Evolutionary conservation across 306 rosid species (phyloP), one percentile per base, ranked within the genome.

Genomic region (Cyamopsis tetragonoloba): DNA sequence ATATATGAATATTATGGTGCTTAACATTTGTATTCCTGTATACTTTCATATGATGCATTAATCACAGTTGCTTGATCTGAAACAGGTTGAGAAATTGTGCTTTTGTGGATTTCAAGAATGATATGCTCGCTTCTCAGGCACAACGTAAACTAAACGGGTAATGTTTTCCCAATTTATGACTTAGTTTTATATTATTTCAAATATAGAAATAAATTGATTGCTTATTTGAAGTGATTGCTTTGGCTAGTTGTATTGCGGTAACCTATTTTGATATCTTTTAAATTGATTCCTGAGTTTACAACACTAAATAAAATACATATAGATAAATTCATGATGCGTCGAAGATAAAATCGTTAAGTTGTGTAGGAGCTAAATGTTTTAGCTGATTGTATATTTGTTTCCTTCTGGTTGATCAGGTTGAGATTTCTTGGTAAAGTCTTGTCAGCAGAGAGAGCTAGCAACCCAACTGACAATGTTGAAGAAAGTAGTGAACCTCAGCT

Each of bases 381-480:
- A 63, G 14, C 14, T 54, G 39, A 24, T 62, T 54, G 32, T 59
- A 53, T 62, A 44, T 22, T 67, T 64, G 20, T 62, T 63, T 63
- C 34, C 42, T 71, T 75, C 53, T 63, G 73, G 53, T 64, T 62
- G 43, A 38, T 70, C 66, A 91, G 97, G 86, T 71, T 88, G 84
- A 91, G 87, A 76, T 84, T 88, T 84, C 93, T 88, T 53, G 91
- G 93, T 44, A 91, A 88, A 78, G 88, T 91, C 28, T 85, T 91
- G 66, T 79, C 80, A n/a, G 96, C 75, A 37, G 96, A 86, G 79
- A 88, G 82, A 73, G 93, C 91, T 38, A 58, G 68, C 61, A 86
- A 78, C 72, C 75, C 74, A 68, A 60, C 2, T 31, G 85, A 78
- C 62, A 68, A 39, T 12, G 66, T 62, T 35, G 80, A 62, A 62